A percentile compares a stretch with the other conserved stretches of the same genome.
Evolutionary conservation across 352 stramenopile species (phyloP).

Genomic region (Phytophthora crassamura): DNA sequence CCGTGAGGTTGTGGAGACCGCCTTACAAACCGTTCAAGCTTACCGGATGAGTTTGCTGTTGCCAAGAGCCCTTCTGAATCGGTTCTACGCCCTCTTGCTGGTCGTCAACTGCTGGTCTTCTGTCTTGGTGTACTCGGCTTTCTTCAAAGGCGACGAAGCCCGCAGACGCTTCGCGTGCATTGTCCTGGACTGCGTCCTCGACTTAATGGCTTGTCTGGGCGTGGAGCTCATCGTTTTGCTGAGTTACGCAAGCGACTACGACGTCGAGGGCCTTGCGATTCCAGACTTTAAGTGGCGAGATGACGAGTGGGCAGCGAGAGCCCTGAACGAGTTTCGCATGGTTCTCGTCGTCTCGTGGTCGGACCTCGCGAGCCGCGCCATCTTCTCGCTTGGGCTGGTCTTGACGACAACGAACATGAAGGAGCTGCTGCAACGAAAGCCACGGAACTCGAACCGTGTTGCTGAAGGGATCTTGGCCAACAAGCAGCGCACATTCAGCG

Average conservation of each 20-base stretch:
- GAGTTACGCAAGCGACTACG: slow-evolving; percentile 21
- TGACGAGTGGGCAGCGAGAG: slow-evolving; percentile 30
- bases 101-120: slow-evolving; percentile 33
- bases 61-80: slow-evolving; percentile 35
- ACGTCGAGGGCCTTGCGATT: slow-evolving; percentile 3
- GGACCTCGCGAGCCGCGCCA: slow-evolving; percentile 27
- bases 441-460: not conserved
- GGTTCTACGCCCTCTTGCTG: slow-evolving; percentile 36
- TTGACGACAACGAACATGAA: slow-evolving; percentile 26
- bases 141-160: slow-evolving; percentile 17
- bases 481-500: too few species aligned
- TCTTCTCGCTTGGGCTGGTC: slow-evolving; percentile 31
- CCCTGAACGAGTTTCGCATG: slow-evolving; percentile 34
- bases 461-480: too few species aligned
- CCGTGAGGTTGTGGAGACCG: slow-evolving; percentile 30
- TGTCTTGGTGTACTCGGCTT: slow-evolving; percentile 9
- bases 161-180: slow-evolving; percentile 20
- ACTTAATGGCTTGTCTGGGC: slow-evolving; percentile 26
- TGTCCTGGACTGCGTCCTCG: slow-evolving; percentile 23
- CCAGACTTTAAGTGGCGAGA: slow-evolving; percentile 16
- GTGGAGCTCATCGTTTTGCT: slow-evolving; percentile 20
- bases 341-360: slow-evolving; percentile 33
- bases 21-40: slow-evolving; percentile 27
- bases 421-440: slow-evolving; percentile 13
- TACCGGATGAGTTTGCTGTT: slow-evolving; percentile 39